Conservation (phyloP, 495 filamentous ascomycete species). For the Chlorociboria aeruginascens region DNA sequence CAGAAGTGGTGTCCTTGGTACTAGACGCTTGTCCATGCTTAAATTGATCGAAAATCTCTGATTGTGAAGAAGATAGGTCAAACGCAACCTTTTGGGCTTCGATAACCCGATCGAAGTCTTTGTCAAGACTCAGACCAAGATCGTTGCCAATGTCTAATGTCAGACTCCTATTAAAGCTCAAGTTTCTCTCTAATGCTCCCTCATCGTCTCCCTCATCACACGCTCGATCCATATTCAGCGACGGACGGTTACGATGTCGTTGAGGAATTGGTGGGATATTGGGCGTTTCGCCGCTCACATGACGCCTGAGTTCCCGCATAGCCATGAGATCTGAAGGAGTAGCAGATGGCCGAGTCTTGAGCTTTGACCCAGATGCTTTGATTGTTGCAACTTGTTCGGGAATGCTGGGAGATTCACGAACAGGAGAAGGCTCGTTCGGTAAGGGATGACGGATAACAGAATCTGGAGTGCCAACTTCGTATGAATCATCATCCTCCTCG, state of each 20-base stretch:
- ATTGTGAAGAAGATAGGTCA: conserved; percentile 12
- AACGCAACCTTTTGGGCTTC: conserved; percentile 91
- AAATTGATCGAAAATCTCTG: neutral
- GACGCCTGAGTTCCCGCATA: conserved; percentile 79
- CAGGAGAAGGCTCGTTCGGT: conserved; percentile 21
- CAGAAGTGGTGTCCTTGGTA: neutral
- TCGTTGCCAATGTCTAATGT: conserved; percentile 58
- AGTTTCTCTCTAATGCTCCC: conserved; percentile 32
- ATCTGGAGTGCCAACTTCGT: conserved; percentile 71
- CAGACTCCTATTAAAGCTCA: conserved; percentile 44
- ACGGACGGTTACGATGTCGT: conserved; percentile 37
- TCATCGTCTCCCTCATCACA: conserved; percentile 25
- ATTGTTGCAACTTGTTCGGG: conserved; percentile 84
- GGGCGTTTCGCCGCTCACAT: conserved; percentile 61
- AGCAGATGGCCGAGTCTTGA: conserved; percentile 83
- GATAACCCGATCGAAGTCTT: conserved; percentile 91
- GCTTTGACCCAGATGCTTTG: conserved; percentile 66
- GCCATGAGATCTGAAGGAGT: conserved; percentile 73
- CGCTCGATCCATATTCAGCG: conserved; percentile 25
- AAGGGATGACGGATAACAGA: conserved; percentile 84
- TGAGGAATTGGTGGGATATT: conserved; percentile 47
- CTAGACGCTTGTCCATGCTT: conserved; percentile 18
- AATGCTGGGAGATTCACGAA: conserved; percentile 45
- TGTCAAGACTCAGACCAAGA: conserved; percentile 72
- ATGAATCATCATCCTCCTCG: conserved; percentile 35